Conservation (phyloP, 1,284 basidiomycete species). For the Ganoderma resinaceum region DNA sequence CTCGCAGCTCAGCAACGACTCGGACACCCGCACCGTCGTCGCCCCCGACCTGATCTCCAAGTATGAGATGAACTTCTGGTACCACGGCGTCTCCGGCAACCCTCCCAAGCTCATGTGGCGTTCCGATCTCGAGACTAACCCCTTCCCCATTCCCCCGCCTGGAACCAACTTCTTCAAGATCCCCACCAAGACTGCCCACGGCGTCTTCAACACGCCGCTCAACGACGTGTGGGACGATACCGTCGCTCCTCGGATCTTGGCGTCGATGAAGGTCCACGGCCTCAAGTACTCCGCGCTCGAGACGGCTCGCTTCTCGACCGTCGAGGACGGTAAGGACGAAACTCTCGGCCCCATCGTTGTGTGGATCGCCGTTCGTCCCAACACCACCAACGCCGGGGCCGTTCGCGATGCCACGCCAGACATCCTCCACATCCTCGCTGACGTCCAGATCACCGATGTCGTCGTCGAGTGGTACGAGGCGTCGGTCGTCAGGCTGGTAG, state of each 20-base stretch:
- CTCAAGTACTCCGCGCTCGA: background rate
- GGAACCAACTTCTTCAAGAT: background rate
- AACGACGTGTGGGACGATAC: background rate
- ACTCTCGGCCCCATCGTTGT: too few relatives aligned
- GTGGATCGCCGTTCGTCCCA: constrained; percentile 11
- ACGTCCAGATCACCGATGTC: constrained; percentile 5
- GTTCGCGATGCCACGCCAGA: constrained; percentile 43
- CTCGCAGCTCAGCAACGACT: too few relatives aligned
- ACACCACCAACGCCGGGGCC: constrained; percentile 41
- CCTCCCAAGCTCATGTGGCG: background rate
- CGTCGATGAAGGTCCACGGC: background rate
- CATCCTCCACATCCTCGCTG: constrained; percentile 40
- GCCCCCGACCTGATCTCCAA: background rate
- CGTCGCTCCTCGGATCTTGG: background rate
- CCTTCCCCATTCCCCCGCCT: background rate
- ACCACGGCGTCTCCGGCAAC: background rate
- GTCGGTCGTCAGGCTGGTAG: constrained; percentile 36
- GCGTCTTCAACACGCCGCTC: background rate
- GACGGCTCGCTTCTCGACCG: background rate
- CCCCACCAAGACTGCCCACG: background rate
- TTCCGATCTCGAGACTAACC: background rate
- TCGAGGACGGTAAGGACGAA: too few relatives aligned
- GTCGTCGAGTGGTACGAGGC: constrained; percentile 44
- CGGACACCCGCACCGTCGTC: background rate
- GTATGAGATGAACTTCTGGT: background rate